Conservation (phyloP, 768 basidiomycete species). For the Boletellus emodensis region DNA sequence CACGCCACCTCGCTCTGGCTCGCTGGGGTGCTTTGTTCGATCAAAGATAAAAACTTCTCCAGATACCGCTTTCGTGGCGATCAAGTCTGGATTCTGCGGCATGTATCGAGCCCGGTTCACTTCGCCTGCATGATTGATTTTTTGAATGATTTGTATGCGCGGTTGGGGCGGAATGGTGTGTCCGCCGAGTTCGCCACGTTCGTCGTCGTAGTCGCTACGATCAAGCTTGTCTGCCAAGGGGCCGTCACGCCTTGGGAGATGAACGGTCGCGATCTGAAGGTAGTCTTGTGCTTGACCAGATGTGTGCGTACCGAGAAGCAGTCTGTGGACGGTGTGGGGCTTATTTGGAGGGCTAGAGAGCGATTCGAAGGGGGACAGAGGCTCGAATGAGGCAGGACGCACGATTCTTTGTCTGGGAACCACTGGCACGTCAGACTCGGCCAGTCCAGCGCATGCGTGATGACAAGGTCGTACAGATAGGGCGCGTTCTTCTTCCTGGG, state of each 20-base stretch:
- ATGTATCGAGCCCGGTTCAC: conserved; percentile 98
- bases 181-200: conserved; percentile 91
- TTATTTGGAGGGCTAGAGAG: conserved; percentile 75
- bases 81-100: conserved; percentile 97
- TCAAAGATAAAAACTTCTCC: conserved; percentile 96
- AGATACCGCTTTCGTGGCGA: conserved; percentile 89
- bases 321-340: conserved; percentile 90
- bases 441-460: conserved; percentile 98
- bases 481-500: conserved; percentile 94
- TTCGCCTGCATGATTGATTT: conserved; percentile 93
- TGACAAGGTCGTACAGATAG: conserved; percentile 94
- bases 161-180: conserved; percentile 82
- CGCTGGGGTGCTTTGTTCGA: conserved; percentile 92
- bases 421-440: conserved; percentile 97
- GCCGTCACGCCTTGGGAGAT: conserved; percentile 81
- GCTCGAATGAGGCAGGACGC: conserved; percentile 28
- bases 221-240: conserved; percentile 74
- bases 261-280: conserved; percentile 91
- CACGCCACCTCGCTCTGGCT: conserved; percentile 78
- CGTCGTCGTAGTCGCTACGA: conserved; percentile 81
- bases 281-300: conserved; percentile 93
- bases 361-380: not conserved
- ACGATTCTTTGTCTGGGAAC: conserved; percentile 98
- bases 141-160: conserved; percentile 85
- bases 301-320: conserved; percentile 96